phyloP scores from a whole-genome alignment of 2,329 filamentous ascomycete genomes.

The Sphaerulina vaccinii region DNA sequence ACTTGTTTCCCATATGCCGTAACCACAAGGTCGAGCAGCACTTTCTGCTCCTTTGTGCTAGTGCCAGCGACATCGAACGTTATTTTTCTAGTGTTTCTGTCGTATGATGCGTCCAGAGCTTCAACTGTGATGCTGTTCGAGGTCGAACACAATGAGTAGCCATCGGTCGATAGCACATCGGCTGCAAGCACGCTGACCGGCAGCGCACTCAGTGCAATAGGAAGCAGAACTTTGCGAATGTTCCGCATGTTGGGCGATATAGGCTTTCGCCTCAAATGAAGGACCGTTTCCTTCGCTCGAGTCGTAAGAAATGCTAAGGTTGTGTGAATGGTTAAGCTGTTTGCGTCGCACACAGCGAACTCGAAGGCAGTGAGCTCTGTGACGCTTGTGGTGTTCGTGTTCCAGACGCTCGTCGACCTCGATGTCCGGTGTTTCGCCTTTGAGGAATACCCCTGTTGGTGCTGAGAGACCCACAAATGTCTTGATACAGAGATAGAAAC shows the following conservation, averaged over 20 bases:
- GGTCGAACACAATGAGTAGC: slow-evolving; percentile 71
- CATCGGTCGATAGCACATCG: slow-evolving; percentile 75
- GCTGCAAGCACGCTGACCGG: slow-evolving; percentile 57
- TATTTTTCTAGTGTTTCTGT: slow-evolving; percentile 70
- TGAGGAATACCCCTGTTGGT: slow-evolving; percentile 13
- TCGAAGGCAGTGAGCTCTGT: neutral
- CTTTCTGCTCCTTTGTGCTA: slow-evolving; percentile 72
- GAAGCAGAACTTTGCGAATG: slow-evolving; percentile 26
- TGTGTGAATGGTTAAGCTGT: neutral
- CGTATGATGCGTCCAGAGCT: slow-evolving; percentile 73
- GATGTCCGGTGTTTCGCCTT: slow-evolving; percentile 16
- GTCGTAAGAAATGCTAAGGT: neutral
- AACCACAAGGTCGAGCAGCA: slow-evolving; percentile 72
- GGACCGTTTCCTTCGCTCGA: slow-evolving; percentile 3
- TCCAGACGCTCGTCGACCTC: slow-evolving; percentile 13
- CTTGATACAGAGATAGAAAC: neutral
- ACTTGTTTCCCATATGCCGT: slow-evolving; percentile 80
- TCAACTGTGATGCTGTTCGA: slow-evolving; percentile 66
- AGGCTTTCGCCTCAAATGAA: slow-evolving; percentile 18
- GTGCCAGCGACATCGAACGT: slow-evolving; percentile 79
- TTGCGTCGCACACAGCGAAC: slow-evolving; percentile 1
- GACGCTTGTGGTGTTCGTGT: slow-evolving; percentile 10
- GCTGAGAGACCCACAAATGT: slow-evolving; percentile 3
- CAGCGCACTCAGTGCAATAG: slow-evolving; percentile 37
- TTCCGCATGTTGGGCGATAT: slow-evolving; percentile 33